Base-by-base conservation (phyloP, 108 stramenopile species). In the Stephanodiscus minutulus region DNA sequence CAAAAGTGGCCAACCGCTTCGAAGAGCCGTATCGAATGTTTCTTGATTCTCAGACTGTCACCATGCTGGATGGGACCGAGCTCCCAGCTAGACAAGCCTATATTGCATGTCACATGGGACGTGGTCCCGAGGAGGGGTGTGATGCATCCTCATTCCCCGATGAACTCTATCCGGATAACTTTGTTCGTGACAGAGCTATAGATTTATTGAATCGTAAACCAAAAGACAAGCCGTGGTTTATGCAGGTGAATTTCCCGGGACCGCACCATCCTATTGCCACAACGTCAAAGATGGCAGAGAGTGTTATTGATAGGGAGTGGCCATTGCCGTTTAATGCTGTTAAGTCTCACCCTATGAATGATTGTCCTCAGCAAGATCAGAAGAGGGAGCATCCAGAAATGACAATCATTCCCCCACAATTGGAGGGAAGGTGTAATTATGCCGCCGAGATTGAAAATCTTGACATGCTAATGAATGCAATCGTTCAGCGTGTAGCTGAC, bases 211-310 rank as follows among this genome's bases (percentile, higher is more conserved):
- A 39, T 33, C 60, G 57, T 13, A 70, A 57, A 56, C 54, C 54
- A 20, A 24, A 24, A 0, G 69, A 29, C 10, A 29, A 70, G 44
- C 74, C 74, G 15, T 76, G 68, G 68, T 76, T 76, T 22, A 33
- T 76, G n/a, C 68, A 70, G 61, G 74, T 76, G 21, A 62, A 59
- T 21, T 76, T 76, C 20, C 74, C 74, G 15, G 74, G 74, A 20
- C 74, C 74, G 25, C 74, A 76, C 57, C 36, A 25, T 39, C 74
- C 74, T 21, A 46, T 68, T 21, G 39, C 61, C 17, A 28, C 61
- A 20, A 75, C 74, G 21, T 53, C 68, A 28, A 27, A 22, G 21
- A 75, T 75, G 74, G 36, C 67, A 20, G 57, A 35, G 25, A 25
- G 29, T 21, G 68, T 69, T 15, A 56, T 44, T 24, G 59, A 41